Conservation (phyloP, 1,284 basidiomycete species). For the Leccinum solheimii region DNA sequence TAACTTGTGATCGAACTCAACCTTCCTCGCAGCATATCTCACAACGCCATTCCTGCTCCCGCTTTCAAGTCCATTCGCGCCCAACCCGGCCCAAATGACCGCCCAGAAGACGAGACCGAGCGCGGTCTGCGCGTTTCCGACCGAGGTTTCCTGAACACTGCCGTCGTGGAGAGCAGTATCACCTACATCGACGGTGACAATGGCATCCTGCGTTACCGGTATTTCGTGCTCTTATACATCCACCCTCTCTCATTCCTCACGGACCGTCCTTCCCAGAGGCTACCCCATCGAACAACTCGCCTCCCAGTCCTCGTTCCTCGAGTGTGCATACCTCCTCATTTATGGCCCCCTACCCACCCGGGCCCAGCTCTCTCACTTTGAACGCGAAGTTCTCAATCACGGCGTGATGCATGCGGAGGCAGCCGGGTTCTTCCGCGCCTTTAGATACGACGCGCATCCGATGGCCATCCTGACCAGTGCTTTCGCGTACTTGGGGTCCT, state of each 20-base stretch:
- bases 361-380: constrained; percentile 60
- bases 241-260: neutral
- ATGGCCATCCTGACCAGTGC: constrained; percentile 87
- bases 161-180: constrained; percentile 77
- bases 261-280: constrained; percentile 53
- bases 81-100: constrained; percentile 53
- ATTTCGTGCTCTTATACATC: constrained; percentile 1
- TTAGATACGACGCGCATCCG: constrained; percentile 86
- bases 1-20: constrained; percentile 1
- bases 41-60: constrained; percentile 78
- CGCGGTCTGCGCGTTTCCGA: constrained; percentile 77
- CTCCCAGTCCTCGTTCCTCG: constrained; percentile 73
- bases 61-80: constrained; percentile 79
- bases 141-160: constrained; percentile 84
- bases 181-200: constrained; percentile 88
- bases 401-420: constrained; percentile 76
- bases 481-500: constrained; percentile 83
- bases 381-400: constrained; percentile 78
- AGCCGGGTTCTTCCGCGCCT: constrained; percentile 77
- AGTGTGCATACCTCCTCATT: constrained; percentile 82
- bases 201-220: constrained; percentile 79
- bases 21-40: constrained; percentile 53
- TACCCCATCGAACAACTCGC: constrained; percentile 92
- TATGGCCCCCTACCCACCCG: constrained; percentile 80
- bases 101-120: constrained; percentile 81